A percentile compares a stretch with the other conserved stretches of the same genome.
Conservation (phyloP, 148 eudicot genomes). For the Cornus florida region DNA sequence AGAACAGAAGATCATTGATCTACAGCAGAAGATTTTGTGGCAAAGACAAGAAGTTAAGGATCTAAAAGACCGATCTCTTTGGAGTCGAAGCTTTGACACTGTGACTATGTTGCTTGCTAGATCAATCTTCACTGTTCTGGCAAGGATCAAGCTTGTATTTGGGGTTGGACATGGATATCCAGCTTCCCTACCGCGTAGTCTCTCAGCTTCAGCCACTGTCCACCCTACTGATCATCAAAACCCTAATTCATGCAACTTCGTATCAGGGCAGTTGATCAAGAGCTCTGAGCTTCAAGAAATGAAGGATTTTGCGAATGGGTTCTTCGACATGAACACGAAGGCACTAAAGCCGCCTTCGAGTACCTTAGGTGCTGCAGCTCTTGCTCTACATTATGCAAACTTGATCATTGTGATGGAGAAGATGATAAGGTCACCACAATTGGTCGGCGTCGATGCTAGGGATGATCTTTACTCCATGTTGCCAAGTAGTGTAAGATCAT, state of each 20-base stretch:
- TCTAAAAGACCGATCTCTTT: slow-evolving; percentile 64
- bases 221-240: slow-evolving; percentile 42
- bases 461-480: slow-evolving; percentile 88
- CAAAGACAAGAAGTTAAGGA: slow-evolving; percentile 70
- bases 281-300: slow-evolving; percentile 11
- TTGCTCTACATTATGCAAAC: slow-evolving; percentile 81
- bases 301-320: slow-evolving; percentile 16
- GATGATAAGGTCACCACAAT: slow-evolving; percentile 80
- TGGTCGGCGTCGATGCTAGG: slow-evolving; percentile 82
- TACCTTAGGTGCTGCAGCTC: slow-evolving; percentile 74
- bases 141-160: slow-evolving; percentile 77
- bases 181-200: slow-evolving; percentile 57
- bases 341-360: slow-evolving; percentile 47
- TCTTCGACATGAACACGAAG: slow-evolving; percentile 59
- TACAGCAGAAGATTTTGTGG: slow-evolving; percentile 63
- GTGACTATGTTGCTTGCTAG: slow-evolving; percentile 46
- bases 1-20: slow-evolving; percentile 39
- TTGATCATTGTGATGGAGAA: slow-evolving; percentile 80
- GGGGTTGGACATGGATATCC: slow-evolving; percentile 45
- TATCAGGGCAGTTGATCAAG: slow-evolving; percentile 46
- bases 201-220: slow-evolving; percentile 76
- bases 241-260: slow-evolving; percentile 18
- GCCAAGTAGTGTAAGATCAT: slow-evolving; percentile 61
- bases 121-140: slow-evolving; percentile 57
- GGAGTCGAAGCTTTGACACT: slow-evolving; percentile 64